These are phyloP conservation scores for Tricholoma matsutake DNA, from an alignment of 768 basidiomycete species.

Conservation along the genomic window DNA sequence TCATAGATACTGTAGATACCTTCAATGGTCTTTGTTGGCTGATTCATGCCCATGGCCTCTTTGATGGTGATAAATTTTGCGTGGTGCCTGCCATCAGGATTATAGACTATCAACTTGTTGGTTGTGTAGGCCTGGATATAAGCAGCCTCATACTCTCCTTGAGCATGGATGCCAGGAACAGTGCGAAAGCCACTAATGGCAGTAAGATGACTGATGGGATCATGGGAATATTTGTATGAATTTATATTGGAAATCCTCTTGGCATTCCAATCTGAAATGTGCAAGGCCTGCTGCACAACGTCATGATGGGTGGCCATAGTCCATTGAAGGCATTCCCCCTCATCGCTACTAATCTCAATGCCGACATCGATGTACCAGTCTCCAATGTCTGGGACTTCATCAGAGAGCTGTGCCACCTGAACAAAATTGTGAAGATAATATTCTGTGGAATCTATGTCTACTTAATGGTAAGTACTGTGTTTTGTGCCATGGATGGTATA, in stretches of 20 bases:
- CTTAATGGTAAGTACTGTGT: conserved; percentile 12
- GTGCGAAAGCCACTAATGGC: conserved; percentile 13
- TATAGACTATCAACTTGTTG: conserved; percentile 13
- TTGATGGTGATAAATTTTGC: conserved; percentile 10
- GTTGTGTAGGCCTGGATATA: conserved; percentile 19
- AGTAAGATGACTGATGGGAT: conserved; percentile 12
- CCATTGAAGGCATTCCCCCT: conserved; percentile 14
- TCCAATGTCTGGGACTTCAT: not conserved
- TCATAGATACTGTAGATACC: conserved; percentile 7
- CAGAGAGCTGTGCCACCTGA: not conserved
- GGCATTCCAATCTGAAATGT: not conserved
- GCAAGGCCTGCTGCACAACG: conserved; percentile 1
- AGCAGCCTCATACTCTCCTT: conserved; percentile 3
- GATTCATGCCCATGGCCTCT: conserved; percentile 8
- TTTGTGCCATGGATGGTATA: conserved; percentile 29
- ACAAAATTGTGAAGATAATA: not conserved
- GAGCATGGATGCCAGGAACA: conserved; percentile 3
- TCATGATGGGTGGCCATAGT: conserved; percentile 1
- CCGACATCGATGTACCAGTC: conserved; percentile 23
- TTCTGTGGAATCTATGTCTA: not conserved
- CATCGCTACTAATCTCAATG: conserved; percentile 14
- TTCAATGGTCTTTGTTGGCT: not conserved
- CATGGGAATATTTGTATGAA: conserved; percentile 10
- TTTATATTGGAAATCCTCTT: not conserved
- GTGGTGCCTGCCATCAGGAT: conserved; percentile 5